Base-by-base conservation (phyloP, 2,329 filamentous ascomycete species). In the Cladosporium oxysporum region DNA sequence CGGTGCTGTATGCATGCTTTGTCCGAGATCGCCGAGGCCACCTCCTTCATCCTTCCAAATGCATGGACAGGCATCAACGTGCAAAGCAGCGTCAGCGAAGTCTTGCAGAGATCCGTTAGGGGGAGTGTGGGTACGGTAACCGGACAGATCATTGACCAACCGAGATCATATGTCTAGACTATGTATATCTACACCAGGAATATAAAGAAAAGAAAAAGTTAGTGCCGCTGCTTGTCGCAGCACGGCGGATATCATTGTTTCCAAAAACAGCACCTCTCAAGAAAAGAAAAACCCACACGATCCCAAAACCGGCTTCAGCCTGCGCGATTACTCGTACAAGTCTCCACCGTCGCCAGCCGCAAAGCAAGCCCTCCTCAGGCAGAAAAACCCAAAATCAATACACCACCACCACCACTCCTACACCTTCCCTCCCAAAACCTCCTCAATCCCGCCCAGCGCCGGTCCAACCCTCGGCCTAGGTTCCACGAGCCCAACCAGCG, bases 1-100 rank as follows among this genome's bases (percentile, higher is more conserved):
- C 82, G 0, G 76, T 77, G 0, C 78, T 84, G 31, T 90, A 88
- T 72, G 82, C 87, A 0, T 74, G 75, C 0, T 90, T 87, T 73
- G 84, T 90, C 10, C 79, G 87, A 23, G 77, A 78, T 58, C 81
- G 85, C 69, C 79, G 88, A 58, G 88, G 88, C 0, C 88, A 90
- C 77, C 77, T 89, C 31, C 71, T 89, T 31, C 87, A 90, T 72
- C 52, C 75, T 28, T 73, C 72, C 16, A 69, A 70, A 49, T 77
- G 75, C 16, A 31, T 66, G 21, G 57, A 60, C n/a, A 26, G 58
- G 31, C 31, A 60, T 16, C n/a, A 55, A 5, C 23, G 35, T 18
- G 2, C 61, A 16, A 63, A 57, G 35, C 50, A 31, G 11, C 23
- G 29, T 2, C 50, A 55, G 7, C 7, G 12, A 2, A n/a, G 35